Evolutionary conservation across 805 yeast species (phyloP).

Genomic region (Phaffomyces opuntiae): DNA sequence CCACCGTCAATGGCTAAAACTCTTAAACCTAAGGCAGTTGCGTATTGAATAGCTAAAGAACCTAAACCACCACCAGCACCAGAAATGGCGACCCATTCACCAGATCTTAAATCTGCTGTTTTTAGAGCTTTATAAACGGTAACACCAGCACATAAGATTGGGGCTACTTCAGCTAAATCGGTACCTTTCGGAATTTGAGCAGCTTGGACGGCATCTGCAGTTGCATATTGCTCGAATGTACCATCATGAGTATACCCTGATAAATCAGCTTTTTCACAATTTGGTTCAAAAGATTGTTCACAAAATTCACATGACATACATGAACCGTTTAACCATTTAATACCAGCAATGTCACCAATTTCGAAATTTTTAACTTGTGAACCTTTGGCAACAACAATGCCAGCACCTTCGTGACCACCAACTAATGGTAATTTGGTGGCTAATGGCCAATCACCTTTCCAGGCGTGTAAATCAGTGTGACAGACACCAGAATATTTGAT

Average conservation of each 20-base stretch:
- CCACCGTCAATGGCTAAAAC: conserved; percentile 72
- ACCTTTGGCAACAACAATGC: conserved; percentile 58
- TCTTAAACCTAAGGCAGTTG: conserved; percentile 66
- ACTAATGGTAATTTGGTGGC: conserved; percentile 50
- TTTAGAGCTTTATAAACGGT: conserved; percentile 65
- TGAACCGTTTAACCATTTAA: conserved; percentile 63
- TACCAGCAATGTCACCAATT: conserved; percentile 59
- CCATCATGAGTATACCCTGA: conserved; percentile 78
- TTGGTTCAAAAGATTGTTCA: conserved; percentile 53
- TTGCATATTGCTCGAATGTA: conserved; percentile 63
- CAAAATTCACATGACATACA: conserved; percentile 61
- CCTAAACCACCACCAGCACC: conserved; percentile 86
- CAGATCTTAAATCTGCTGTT: conserved; percentile 47
- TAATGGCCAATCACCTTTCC: conserved; percentile 52
- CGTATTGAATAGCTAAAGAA: conserved; percentile 67
- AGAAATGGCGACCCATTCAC: conserved; percentile 67
- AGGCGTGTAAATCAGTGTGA: conserved; percentile 56
- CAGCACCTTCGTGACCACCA: conserved; percentile 73
- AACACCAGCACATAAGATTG: conserved; percentile 72
- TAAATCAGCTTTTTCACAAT: conserved; percentile 31
- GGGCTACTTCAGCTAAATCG: conserved; percentile 49
- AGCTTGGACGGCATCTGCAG: conserved; percentile 58
- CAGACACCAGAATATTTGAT: conserved; percentile 62
- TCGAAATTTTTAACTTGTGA: conserved; percentile 49
- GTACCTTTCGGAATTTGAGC: conserved; percentile 48